Percentiles rank a stretch among this genome's conserved stretches.
These are phyloP conservation scores for Taxillus chinensis DNA, from an alignment of 164 flowering plant species.

Conservation along the genomic window DNA sequence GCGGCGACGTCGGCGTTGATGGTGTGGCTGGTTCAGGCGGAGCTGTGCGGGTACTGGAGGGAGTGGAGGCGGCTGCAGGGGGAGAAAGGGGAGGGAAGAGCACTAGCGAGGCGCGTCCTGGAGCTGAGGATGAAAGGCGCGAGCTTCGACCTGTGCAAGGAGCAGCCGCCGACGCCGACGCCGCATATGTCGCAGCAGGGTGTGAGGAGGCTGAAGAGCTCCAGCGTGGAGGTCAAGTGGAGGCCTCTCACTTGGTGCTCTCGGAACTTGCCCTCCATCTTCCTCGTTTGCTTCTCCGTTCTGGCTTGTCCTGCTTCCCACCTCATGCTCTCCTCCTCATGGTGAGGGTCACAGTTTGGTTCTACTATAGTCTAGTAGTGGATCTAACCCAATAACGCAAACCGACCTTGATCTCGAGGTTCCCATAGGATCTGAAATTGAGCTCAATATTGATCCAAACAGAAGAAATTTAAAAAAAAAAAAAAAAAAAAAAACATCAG, in stretches of 20 bases:
- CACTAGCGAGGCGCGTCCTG: conserved; percentile 52
- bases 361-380: too few relatives aligned
- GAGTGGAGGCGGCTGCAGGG: conserved; percentile 43
- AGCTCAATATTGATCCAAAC: too few relatives aligned
- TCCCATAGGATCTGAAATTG: too few relatives aligned
- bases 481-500: too few relatives aligned
- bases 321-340: conserved; percentile 45
- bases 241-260: conserved; percentile 60
- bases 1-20: conserved; percentile 37
- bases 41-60: conserved; percentile 61
- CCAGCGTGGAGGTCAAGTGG: conserved; percentile 92
- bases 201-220: conserved; percentile 71
- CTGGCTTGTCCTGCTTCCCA: conserved; percentile 44
- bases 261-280: conserved; percentile 41
- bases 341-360: background rate
- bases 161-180: too few relatives aligned
- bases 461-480: too few relatives aligned
- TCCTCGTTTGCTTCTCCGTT: conserved; percentile 55
- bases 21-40: conserved; percentile 52
- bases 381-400: too few relatives aligned
- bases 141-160: conserved; percentile 75
- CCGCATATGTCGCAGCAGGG: conserved; percentile 16
- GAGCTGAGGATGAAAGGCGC: conserved; percentile 95
- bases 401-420: too few relatives aligned
- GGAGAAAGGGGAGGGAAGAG: conserved; percentile 45